phyloP scores from a whole-genome alignment of 805 yeast genomes.

The Wickerhamiella alocasiicola region DNA sequence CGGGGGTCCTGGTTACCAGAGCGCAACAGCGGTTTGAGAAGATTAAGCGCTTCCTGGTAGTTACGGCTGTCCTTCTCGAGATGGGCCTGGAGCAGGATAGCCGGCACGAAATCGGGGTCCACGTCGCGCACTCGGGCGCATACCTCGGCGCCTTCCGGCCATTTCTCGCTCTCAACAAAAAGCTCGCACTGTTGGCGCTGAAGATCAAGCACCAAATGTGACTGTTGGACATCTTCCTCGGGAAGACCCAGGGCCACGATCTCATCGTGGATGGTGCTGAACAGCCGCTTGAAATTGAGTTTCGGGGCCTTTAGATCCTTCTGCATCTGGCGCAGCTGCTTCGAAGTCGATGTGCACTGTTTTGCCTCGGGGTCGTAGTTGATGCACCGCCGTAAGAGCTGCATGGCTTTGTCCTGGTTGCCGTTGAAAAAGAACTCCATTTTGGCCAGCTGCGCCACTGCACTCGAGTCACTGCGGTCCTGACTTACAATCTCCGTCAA shows the following conservation, averaged over 20 bases:
- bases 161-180: slow-evolving; percentile 16
- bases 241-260: slow-evolving; percentile 12
- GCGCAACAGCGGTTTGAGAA: slow-evolving; percentile 12
- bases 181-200: slow-evolving; percentile 20
- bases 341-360: slow-evolving; percentile 38
- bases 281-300: slow-evolving; percentile 3
- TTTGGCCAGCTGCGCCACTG: slow-evolving; percentile 31
- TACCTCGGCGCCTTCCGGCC: slow-evolving; percentile 22
- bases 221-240: slow-evolving; percentile 14
- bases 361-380: slow-evolving; percentile 63
- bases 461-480: slow-evolving; percentile 21
- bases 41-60: slow-evolving; percentile 21
- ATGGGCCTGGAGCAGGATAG: slow-evolving; percentile 23
- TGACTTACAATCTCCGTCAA: slow-evolving; percentile 22
- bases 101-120: slow-evolving; percentile 23
- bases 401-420: slow-evolving; percentile 41
- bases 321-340: slow-evolving; percentile 21
- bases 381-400: slow-evolving; percentile 51
- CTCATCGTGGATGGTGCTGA: slow-evolving; percentile 11
- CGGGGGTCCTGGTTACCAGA: slow-evolving; percentile 17
- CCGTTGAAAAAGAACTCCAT: slow-evolving; percentile 33
- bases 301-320: slow-evolving; percentile 20
- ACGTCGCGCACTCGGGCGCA: slow-evolving; percentile 23
- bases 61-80: slow-evolving; percentile 19
- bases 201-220: slow-evolving; percentile 18